Evolutionary conservation across 345 rosid genomes (phyloP).

Genomic region (Microthlaspi erraticum): DNA sequence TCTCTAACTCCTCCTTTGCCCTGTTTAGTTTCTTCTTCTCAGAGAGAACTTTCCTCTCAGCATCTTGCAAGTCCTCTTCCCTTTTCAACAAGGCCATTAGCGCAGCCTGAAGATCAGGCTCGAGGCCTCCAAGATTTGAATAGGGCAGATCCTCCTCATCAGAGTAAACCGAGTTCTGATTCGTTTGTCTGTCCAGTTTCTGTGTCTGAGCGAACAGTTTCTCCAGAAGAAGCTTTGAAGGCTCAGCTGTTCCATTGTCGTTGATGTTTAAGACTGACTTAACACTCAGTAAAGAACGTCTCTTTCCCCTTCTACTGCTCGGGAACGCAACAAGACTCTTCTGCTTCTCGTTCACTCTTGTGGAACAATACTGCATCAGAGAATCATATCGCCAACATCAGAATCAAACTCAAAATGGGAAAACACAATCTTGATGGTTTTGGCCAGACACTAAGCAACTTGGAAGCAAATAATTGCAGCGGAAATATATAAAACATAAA

Average conservation of each 20-base stretch:
- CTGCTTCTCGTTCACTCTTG: slow-evolving; percentile 48
- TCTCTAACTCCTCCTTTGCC: slow-evolving; percentile 61
- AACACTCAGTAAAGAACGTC: slow-evolving; percentile 33
- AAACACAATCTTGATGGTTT: background rate
- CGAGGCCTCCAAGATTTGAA: slow-evolving; percentile 57
- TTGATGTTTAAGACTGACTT: slow-evolving; percentile 53
- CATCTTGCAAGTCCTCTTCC: slow-evolving; percentile 72
- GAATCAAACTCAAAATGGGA: background rate
- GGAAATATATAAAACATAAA: background rate
- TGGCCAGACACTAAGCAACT: background rate
- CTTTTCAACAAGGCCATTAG: slow-evolving; percentile 64
- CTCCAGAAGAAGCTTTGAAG: slow-evolving; percentile 64
- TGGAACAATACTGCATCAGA: slow-evolving; percentile 50
- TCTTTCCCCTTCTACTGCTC: slow-evolving; percentile 30
- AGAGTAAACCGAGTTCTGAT: slow-evolving; percentile 42
- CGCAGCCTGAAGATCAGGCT: slow-evolving; percentile 72
- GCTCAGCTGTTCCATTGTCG: slow-evolving; percentile 57
- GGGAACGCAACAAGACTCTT: slow-evolving; percentile 41
- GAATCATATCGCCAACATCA: background rate
- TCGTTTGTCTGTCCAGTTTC: slow-evolving; percentile 60
- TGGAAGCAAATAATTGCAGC: background rate
- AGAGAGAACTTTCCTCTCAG: slow-evolving; percentile 57
- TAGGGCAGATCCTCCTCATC: slow-evolving; percentile 33
- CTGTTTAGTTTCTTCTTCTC: slow-evolving; percentile 58
- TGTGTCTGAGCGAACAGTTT: slow-evolving; percentile 70